Evolutionary conservation across 192 early-diverging fungal species (phyloP), one percentile per base, ranked within the genome.

Genomic region (Rhizophlyctis rosea): DNA sequence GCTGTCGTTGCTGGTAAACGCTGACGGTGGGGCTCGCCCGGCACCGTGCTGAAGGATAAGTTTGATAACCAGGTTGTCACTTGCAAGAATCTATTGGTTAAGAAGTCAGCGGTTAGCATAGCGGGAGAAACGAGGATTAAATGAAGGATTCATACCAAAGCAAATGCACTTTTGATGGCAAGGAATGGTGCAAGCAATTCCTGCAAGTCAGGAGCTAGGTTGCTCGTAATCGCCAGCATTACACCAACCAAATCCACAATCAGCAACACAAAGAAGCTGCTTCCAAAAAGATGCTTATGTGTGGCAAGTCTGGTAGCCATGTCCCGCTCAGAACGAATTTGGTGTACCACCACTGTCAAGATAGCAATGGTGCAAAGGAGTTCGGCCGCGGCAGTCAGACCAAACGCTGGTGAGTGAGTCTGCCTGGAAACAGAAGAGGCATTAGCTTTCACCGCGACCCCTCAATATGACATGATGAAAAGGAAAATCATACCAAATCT

Each of bases 201-300:
- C 11, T 28, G 21, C n/a, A 28, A 24, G 11, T 7, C 51, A 7
- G 21, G n/a, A 7, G 51, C 5, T 7, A 28, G 24, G 51, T 13
- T 53, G 11, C 11, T 16, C n/a, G 27, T 13, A 7, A 53, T 24
- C 21, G 51, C 27, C 7, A 53, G n/a, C 51, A 53, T 28, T 7
- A 53, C 51, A 28, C 51, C 27, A 23, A 53, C 27, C 9, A 53
- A 16, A 28, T 53, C 51, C 5, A 53, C 24, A 7, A 53, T 9
- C 21, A 53, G 51, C n/a, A 53, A 23, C n/a, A 53, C 51, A n/a
- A n/a, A n/a, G 51, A 53, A 53, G 51, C 21, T 53, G 51, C 9
- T 13, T 13, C 51, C 9, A 28, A 53, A 7, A 7, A 53, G 24
- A 53, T 24, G 51, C 27, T 53, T 53, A 23, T 24, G 51, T 11